Evolutionary conservation across 2,329 filamentous ascomycete species (phyloP).

Genomic region (Aspergillus sojae): DNA sequence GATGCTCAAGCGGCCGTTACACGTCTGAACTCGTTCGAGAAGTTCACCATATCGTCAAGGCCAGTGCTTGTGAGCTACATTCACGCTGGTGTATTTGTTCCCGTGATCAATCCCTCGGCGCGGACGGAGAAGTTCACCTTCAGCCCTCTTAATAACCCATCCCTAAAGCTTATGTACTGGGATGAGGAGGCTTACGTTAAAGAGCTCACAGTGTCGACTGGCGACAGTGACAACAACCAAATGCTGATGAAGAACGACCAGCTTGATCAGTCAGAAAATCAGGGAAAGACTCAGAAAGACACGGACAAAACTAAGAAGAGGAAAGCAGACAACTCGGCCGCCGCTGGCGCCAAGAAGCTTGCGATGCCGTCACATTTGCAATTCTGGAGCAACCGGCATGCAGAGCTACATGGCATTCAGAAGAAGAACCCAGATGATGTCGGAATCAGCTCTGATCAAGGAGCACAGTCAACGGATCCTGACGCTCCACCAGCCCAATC

Average conservation of each 20-base stretch:
- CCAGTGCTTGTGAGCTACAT: conserved; percentile 73
- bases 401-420: conserved; percentile 62
- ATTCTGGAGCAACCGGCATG: conserved; percentile 72
- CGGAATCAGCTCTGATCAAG: conserved; percentile 28
- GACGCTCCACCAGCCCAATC: conserved; percentile 53
- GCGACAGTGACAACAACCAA: conserved; percentile 44
- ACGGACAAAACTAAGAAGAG: conserved; percentile 49
- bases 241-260: conserved; percentile 27
- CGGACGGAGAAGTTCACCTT: conserved; percentile 69
- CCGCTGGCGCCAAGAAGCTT: conserved; percentile 45
- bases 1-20: conserved; percentile 74
- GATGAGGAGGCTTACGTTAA: conserved; percentile 73
- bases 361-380: conserved; percentile 67
- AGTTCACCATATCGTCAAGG: conserved; percentile 76
- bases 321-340: conserved; percentile 47
- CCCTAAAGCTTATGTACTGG: conserved; percentile 73
- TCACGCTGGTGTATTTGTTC: conserved; percentile 82
- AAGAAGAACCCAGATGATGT: conserved; percentile 34
- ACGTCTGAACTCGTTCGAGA: conserved; percentile 71
- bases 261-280: conserved; percentile 21
- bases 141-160: conserved; percentile 68
- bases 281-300: conserved; percentile 41
- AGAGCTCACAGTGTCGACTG: conserved; percentile 61
- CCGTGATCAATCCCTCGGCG: conserved; percentile 63
- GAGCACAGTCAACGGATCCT: conserved; percentile 23